Base-by-base conservation (phyloP, 2,329 filamentous ascomycete species). In the Calonectria multiphialidica region DNA sequence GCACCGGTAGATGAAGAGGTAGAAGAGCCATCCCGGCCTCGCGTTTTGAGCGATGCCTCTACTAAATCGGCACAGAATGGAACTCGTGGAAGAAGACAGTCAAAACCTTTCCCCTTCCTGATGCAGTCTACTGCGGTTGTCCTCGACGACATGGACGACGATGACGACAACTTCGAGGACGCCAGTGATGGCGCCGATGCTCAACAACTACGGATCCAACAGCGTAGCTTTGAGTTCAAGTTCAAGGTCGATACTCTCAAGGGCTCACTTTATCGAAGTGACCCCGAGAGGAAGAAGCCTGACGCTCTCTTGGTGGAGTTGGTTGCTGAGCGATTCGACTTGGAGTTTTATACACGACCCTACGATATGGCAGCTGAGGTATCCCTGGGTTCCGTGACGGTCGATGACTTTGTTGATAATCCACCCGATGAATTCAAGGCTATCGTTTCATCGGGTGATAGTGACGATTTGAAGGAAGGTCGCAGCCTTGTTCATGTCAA, bases 321-420 rank as follows among this genome's bases (percentile, higher is more conserved):
- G 9, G 93, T 98, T 40, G 97, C 97, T 0, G 94, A 98, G 82
- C 90, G 93, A 15, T 99, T 99, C 78, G 90, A 93, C 66, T 88
- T 99, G 15, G 92, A 96, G 74, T 97, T 97, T 80, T 97, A 96
- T 80, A 92, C 98, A 71, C 90, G 96, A 28, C 93, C 94, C 0
- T 98, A 93, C 77, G 96, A 99, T 81, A 97, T 99, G 93, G 94
- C 93, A 30, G 96, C 97, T 1, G 94, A 98, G 79, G 94, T 99
- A 30, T 92, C 95, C 0, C 89, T 99, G 12, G 94, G 94, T 16
- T 96, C 95, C 1, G 87, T 99, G 21, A 95, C 93, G 0, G 92
- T 99, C 3, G 96, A 98, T 79, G 97, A 99, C 81, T 96, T 98
- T 80, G 96, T 99, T 10, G 96, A 97, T 75, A 93, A 96, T 66